phyloP scores from a whole-genome alignment of 2,329 filamentous ascomycete genomes.

The Penicillium decumbens region DNA sequence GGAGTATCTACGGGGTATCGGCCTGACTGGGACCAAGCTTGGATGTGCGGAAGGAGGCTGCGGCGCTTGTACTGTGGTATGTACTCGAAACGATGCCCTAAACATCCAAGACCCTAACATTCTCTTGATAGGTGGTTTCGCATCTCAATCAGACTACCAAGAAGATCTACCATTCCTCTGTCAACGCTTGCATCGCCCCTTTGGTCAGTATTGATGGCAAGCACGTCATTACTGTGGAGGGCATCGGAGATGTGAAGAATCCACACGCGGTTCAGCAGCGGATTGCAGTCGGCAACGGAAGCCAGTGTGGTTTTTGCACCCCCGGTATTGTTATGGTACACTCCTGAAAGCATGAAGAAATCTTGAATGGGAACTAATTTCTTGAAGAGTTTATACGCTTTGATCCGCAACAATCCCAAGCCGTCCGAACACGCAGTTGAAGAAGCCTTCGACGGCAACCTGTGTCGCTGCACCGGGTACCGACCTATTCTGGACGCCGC shows the following conservation, averaged over 20 bases:
- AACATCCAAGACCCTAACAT: background rate
- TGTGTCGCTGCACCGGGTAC: conserved; percentile 94
- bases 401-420: conserved; percentile 75
- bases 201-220: conserved; percentile 92
- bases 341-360: background rate
- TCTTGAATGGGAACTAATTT: conserved; percentile 1
- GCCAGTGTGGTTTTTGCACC: conserved; percentile 93
- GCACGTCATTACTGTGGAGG: conserved; percentile 96
- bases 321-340: conserved; percentile 87
- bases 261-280: conserved; percentile 90
- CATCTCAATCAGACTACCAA: conserved; percentile 91
- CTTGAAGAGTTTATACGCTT: conserved; percentile 74
- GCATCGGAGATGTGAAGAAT: conserved; percentile 79
- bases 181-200: conserved; percentile 92
- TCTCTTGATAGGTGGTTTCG: conserved; percentile 61
- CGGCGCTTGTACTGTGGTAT: conserved; percentile 85
- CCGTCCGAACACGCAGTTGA: conserved; percentile 81
- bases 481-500: conserved; percentile 90
- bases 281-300: conserved; percentile 85
- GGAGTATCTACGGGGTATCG: conserved; percentile 88
- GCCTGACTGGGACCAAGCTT: conserved; percentile 90
- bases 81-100: background rate
- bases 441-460: conserved; percentile 93
- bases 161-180: conserved; percentile 89
- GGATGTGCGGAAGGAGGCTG: conserved; percentile 96